These are phyloP conservation scores for Saturnispora besseyi DNA, from an alignment of 805 yeast genomes.

Conservation along the genomic window DNA sequence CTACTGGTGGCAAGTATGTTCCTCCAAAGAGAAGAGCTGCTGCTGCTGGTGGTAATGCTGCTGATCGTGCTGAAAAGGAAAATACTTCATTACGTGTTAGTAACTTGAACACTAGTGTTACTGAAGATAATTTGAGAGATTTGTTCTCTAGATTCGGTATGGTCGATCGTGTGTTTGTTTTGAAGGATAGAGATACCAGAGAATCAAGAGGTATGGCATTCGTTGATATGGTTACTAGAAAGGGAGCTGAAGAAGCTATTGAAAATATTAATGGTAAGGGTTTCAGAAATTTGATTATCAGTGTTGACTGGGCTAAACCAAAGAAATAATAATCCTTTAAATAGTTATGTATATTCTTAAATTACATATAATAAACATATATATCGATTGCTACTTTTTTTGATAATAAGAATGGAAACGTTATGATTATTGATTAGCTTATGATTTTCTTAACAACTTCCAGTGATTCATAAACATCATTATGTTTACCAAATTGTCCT, in stretches of 20 bases:
- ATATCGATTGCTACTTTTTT: not conserved
- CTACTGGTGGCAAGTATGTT: conserved; percentile 34
- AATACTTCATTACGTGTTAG: conserved; percentile 87
- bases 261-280: conserved; percentile 80
- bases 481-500: conserved; percentile 51
- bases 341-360: not conserved
- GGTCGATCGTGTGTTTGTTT: conserved; percentile 68
- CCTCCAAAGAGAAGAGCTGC: conserved; percentile 51
- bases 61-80: conserved; percentile 45
- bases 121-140: conserved; percentile 73
- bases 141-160: conserved; percentile 61
- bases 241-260: conserved; percentile 68
- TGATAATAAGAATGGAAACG: not conserved
- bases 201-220: conserved; percentile 94
- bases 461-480: conserved; percentile 47
- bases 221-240: conserved; percentile 65
- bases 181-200: conserved; percentile 88
- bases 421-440: not conserved
- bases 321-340: conserved; percentile 11
- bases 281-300: conserved; percentile 78
- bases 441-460: conserved; percentile 23
- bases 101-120: conserved; percentile 78
- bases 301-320: conserved; percentile 52
- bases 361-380: not conserved
- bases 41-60: conserved; percentile 26